A percentile compares a stretch with the other conserved stretches of the same genome.
phyloP scores from a whole-genome alignment of 768 basidiomycete species.

The Mycena chlorophos region DNA sequence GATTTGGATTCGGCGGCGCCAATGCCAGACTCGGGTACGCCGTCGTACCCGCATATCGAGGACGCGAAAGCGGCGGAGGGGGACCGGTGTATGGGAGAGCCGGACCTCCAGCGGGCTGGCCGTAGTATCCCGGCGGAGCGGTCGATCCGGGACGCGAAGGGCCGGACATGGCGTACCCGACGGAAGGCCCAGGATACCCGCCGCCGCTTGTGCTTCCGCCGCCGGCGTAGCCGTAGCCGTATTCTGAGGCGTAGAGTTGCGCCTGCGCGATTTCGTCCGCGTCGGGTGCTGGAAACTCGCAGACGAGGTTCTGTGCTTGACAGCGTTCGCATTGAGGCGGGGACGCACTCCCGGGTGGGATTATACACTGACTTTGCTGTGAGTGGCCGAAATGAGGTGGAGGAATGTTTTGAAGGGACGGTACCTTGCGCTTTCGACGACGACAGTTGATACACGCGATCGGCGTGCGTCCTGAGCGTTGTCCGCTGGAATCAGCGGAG shows the following conservation, averaged over 20 bases:
- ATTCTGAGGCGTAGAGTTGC: background rate
- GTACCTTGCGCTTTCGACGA: background rate
- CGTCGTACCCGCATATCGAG: background rate
- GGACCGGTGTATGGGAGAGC: background rate
- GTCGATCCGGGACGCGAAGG: background rate
- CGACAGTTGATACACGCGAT: constrained; percentile 1
- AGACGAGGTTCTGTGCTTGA: background rate
- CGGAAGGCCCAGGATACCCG: background rate
- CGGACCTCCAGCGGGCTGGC: background rate
- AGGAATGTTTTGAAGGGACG: background rate
- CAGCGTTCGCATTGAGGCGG: background rate
- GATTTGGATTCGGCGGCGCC: too few species aligned
- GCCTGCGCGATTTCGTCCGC: background rate
- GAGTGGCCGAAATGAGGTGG: background rate
- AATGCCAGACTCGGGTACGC: background rate
- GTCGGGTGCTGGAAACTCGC: background rate
- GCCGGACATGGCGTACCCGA: background rate
- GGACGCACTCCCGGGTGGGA: background rate
- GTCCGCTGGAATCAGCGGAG: too few species aligned
- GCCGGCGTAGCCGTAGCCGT: background rate
- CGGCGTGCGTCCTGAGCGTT: too few species aligned
- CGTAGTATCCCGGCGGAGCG: background rate
- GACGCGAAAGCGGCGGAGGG: background rate
- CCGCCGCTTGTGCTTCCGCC: background rate
- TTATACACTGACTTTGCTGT: background rate